Base-by-base conservation (phyloP, 352 stramenopile species). In the Peronosclerospora sorghi region DNA sequence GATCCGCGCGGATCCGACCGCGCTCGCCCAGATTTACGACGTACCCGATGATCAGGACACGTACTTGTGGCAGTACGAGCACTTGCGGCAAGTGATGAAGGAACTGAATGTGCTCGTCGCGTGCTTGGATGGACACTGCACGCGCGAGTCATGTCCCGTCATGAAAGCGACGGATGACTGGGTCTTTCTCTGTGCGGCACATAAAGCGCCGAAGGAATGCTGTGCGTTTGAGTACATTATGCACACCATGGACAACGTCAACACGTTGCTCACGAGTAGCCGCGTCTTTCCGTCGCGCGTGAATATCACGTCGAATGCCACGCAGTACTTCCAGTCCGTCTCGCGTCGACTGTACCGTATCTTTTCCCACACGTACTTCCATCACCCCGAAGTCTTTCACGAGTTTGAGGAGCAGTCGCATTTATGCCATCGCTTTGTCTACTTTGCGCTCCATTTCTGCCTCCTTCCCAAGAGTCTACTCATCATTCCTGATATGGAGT, bases 131-230 rank as follows among this genome's bases (percentile, higher is more conserved):
- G 68, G 68, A 2, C 56, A 44, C 36, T 89, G 77, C 59, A 89
- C 77, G 50, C 67, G 72, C 17, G 70, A 82, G 54, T 68, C 54
- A 24, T 89, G 77, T 37, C 53, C 62, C 12, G 70, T 86, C 19
- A 89, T 89, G 77, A 89, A 89, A 44, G 77, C 77, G 32, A 89
- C 77, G 32, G 77, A 89, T 61, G 77, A 89, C 53, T 89, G 77
- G 77, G 77, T 89, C 17, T 89, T 89, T 44, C 54, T 89, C 7
- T 89, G 77, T 43, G 77, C 77, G n/a, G 77, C 77, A 15, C 77
- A 89, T 52, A 89, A 89, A 51, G 54, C 70, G 20, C 77, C 77
- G 5, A 80, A 80, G 35, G 77, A 89, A 50, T 89, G 77, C 54
- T 89, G 77, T 41, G 77, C 77, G 32, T 89, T 89, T 52, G 77